These are phyloP conservation scores for Backusella luteola DNA, from an alignment of 192 early-diverging fungal genomes.

Conservation along the genomic window DNA sequence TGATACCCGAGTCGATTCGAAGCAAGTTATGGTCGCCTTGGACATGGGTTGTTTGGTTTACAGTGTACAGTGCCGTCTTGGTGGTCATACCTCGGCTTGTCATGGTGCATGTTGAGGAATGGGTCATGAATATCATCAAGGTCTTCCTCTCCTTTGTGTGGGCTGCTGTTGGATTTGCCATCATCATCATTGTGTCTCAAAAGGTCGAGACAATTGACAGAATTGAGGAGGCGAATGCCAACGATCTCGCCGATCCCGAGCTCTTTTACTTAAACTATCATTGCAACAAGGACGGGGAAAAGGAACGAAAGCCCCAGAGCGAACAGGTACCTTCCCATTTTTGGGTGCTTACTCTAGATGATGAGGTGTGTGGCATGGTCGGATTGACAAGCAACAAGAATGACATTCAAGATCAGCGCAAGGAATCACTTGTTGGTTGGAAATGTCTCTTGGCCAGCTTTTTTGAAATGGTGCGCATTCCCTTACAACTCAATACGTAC, in stretches of 20 bases:
- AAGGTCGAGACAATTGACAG: slow-evolving; percentile 15
- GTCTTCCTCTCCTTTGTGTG: slow-evolving; percentile 13
- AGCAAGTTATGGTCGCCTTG: slow-evolving; percentile 11
- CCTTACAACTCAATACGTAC: background rate
- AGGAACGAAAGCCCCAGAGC: background rate
- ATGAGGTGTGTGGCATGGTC: slow-evolving; percentile 25
- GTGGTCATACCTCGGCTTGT: slow-evolving; percentile 2
- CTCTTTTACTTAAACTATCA: slow-evolving; percentile 24
- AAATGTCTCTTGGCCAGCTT: slow-evolving; percentile 6
- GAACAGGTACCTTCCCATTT: slow-evolving; percentile 28
- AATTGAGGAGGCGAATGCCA: slow-evolving; percentile 21
- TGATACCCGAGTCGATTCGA: slow-evolving; percentile 26
- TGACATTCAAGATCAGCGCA: slow-evolving; percentile 11
- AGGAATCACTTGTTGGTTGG: background rate
- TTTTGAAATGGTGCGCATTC: slow-evolving; percentile 6
- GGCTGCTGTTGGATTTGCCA: slow-evolving; percentile 11
- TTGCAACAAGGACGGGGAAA: slow-evolving; percentile 19
- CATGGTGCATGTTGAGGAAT: background rate
- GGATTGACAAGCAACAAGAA: slow-evolving; percentile 25
- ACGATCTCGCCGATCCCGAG: slow-evolving; percentile 32
- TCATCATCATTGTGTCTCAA: slow-evolving; percentile 23
- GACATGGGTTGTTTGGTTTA: slow-evolving; percentile 19
- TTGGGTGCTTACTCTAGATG: slow-evolving; percentile 35
- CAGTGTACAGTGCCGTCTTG: slow-evolving; percentile 8
- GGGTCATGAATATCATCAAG: background rate